Conservation (phyloP, 352 stramenopile genomes). For the Saprolegnia parasitica region DNA sequence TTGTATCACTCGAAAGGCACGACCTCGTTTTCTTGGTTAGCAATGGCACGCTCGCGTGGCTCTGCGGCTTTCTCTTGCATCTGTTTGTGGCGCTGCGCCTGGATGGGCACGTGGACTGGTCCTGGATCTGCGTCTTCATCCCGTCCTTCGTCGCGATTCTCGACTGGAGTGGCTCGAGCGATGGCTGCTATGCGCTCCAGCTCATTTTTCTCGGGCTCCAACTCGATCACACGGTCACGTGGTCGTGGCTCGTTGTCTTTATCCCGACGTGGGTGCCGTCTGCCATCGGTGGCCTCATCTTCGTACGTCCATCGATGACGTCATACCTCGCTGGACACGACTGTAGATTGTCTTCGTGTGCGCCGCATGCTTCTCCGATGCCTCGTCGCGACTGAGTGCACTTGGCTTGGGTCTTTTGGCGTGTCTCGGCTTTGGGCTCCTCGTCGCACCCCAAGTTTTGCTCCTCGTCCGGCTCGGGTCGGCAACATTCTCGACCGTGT, state of each 20-base stretch:
- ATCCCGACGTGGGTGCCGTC: constrained; percentile 9
- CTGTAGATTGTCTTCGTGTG: background rate
- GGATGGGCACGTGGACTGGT: constrained; percentile 1
- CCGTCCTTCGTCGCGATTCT: background rate
- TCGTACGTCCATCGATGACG: constrained; percentile 7
- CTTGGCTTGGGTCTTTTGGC: background rate
- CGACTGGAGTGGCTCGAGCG: no score
- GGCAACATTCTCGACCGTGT: background rate
- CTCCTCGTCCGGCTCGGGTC: background rate
- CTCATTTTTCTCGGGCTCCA: constrained; percentile 17
- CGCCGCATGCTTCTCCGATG: background rate
- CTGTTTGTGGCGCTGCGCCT: constrained; percentile 13
- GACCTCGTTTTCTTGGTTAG: constrained; percentile 1
- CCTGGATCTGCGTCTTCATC: constrained; percentile 3
- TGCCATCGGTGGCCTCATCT: background rate
- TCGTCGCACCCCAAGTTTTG: background rate
- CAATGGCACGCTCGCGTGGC: background rate
- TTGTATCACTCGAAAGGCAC: background rate
- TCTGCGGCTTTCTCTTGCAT: constrained; percentile 7
- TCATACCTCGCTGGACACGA: background rate
- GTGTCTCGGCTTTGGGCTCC: background rate
- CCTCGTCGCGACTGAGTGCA: background rate
- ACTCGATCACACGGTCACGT: background rate
- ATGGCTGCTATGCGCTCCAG: no score
- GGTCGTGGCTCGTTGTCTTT: constrained; percentile 19